These are phyloP conservation scores for Macadamia tetraphylla DNA, from an alignment of 164 flowering plant species.

Conservation along the genomic window DNA sequence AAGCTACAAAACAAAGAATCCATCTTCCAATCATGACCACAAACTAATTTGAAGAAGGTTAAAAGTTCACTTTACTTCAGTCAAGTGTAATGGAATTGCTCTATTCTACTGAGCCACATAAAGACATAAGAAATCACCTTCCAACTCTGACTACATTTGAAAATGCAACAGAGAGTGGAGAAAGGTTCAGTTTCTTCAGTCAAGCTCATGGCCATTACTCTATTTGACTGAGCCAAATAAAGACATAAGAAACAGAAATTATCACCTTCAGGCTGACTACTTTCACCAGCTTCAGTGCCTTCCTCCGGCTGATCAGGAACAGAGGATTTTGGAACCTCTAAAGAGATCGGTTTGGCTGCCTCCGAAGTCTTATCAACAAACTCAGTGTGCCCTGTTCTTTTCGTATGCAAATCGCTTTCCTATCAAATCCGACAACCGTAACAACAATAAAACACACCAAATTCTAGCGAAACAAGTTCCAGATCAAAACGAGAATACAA, in stretches of 20 bases:
- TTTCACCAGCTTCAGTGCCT: slow-evolving; percentile 32
- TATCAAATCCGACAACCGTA: slow-evolving; percentile 16
- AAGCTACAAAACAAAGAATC: no score
- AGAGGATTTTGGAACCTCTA: slow-evolving; percentile 54
- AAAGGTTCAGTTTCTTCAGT: not conserved
- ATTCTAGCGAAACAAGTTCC: not conserved
- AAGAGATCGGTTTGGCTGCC: slow-evolving; percentile 63
- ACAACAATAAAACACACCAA: no score
- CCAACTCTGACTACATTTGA: not conserved
- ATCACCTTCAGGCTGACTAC: slow-evolving; percentile 49
- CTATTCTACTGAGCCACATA: not conserved
- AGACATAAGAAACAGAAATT: not conserved
- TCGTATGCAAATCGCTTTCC: slow-evolving; percentile 96
- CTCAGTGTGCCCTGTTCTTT: slow-evolving; percentile 91
- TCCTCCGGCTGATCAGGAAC: slow-evolving; percentile 26
- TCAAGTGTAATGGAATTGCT: not conserved
- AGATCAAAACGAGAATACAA: not conserved
- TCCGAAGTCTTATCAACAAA: slow-evolving; percentile 78
- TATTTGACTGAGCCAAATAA: not conserved
- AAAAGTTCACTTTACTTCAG: no score
- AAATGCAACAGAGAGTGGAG: not conserved
- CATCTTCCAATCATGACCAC: no score
- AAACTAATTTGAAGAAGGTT: no score
- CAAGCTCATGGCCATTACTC: not conserved
- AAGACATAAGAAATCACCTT: not conserved